Evolutionary conservation across 2,329 filamentous ascomycete genomes (phyloP).

Genomic region (Xylaria sp.): DNA sequence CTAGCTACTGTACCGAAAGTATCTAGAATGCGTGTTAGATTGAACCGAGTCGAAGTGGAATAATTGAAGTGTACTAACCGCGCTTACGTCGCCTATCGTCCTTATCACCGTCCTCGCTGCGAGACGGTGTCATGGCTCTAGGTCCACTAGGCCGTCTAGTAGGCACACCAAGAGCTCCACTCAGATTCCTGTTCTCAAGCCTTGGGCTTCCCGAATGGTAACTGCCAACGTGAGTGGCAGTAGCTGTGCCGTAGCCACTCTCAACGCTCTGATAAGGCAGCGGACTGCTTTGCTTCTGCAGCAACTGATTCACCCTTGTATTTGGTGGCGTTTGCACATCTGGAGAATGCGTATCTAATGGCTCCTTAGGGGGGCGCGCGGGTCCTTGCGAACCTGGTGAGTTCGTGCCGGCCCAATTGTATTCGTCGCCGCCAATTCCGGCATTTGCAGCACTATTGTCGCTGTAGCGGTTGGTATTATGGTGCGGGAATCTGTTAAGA

Average conservation of each 20-base stretch:
- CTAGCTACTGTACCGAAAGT: constrained; percentile 63
- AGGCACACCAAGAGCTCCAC: constrained; percentile 63
- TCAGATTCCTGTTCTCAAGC: constrained; percentile 68
- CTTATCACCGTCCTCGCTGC: constrained; percentile 57
- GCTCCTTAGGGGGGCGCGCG: constrained; percentile 72
- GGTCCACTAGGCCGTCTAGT: constrained; percentile 67
- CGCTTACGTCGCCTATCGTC: constrained; percentile 66
- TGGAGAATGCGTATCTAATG: constrained; percentile 57
- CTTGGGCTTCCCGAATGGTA: constrained; percentile 64
- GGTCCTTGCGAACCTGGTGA: constrained; percentile 61
- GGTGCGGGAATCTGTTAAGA: constrained; percentile 62
- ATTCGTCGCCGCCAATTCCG: constrained; percentile 57
- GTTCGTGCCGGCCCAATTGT: constrained; percentile 51
- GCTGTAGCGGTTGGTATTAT: constrained; percentile 61
- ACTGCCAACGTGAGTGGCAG: constrained; percentile 58
- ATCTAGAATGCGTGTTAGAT: constrained; percentile 52
- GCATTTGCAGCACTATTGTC: constrained; percentile 55
- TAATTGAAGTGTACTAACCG: constrained; percentile 56
- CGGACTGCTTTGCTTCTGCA: constrained; percentile 64
- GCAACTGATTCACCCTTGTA: constrained; percentile 62
- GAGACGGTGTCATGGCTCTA: constrained; percentile 69
- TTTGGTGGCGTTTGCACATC: constrained; percentile 57
- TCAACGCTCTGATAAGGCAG: constrained; percentile 67
- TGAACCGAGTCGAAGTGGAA: not conserved
- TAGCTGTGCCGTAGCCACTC: constrained; percentile 63